Base-by-base conservation (phyloP, 371 early-diverging fungal species). In the Lichtheimia ramosa region DNA sequence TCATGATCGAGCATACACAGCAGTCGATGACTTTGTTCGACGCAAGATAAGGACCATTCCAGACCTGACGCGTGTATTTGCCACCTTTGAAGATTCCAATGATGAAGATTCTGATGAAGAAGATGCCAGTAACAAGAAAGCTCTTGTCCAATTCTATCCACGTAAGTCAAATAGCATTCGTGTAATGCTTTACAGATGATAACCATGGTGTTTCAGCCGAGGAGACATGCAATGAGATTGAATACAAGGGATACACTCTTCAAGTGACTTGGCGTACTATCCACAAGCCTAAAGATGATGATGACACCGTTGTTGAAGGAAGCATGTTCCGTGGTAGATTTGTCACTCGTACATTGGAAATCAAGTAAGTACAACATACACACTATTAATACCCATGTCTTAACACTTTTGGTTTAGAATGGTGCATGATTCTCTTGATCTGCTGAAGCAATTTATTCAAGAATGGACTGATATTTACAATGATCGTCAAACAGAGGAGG, bases 401-500 rank as follows among this genome's bases (percentile, higher is more conserved):
- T 40, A 2, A 41, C n/a, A 4, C 5, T 20, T 2, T 14, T 21
- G 42, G 13, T 27, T 27, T 61, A 75, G 65, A 25, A 71, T 67
- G 75, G 59, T 61, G 27, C 61, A 57, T 48, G 54, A 61, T 18
- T 52, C 57, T 20, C 49, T 69, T 41, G 54, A 58, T 27, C 48
- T 56, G 23, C 58, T 70, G n/a, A 58, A 68, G 39, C 59, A 61
- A 15, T 65, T 65, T 51, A 58, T 75, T 50, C 72, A 70, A 64
- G 70, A 75, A 39, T 67, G 70, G 72, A 62, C 68, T 10, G 68
- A 70, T 34, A 61, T 52, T 23, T 71, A 59, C 58, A 63, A 68
- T 51, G 57, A 51, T 3, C 56, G 61, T 3, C 56, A 64, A 28
- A 49, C 53, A 5, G 40, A 53, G 2, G 55, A 55, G 43, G 66